Percentiles rank a stretch among this genome's conserved stretches.
phyloP scores from a whole-genome alignment of 2,329 filamentous ascomycete species.

The Byssochlamys sp. region DNA sequence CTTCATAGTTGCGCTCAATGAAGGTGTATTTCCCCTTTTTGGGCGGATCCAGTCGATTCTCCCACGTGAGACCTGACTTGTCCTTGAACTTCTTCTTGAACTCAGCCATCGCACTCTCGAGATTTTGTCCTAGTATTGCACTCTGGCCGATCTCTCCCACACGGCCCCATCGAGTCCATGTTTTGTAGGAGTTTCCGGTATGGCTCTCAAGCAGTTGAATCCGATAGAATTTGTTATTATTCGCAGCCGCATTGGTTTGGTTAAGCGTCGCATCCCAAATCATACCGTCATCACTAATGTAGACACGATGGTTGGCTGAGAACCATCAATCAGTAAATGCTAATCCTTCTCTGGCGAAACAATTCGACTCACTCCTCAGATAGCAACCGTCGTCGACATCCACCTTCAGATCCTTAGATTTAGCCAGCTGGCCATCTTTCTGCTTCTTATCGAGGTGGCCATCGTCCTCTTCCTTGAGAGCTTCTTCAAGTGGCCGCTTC shows the following conservation, averaged over 20 bases:
- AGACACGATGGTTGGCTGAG: constrained; percentile 40
- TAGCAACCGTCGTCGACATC: constrained; percentile 40
- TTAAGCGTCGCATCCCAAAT: constrained; percentile 75
- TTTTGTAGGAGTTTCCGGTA: constrained; percentile 41
- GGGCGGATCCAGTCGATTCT: constrained; percentile 36
- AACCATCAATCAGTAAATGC: neutral
- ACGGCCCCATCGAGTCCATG: constrained; percentile 74
- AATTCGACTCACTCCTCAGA: constrained; percentile 11
- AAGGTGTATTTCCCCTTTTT: constrained; percentile 62
- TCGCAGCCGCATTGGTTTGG: constrained; percentile 60
- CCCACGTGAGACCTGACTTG: constrained; percentile 46
- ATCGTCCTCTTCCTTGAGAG: constrained; percentile 13
- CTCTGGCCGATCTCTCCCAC: constrained; percentile 50
- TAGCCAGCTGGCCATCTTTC: constrained; percentile 39
- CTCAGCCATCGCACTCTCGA: constrained; percentile 31
- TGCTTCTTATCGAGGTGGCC: constrained; percentile 24
- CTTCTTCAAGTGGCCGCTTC: constrained; percentile 15
- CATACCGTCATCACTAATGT: constrained; percentile 54
- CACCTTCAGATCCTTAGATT: constrained; percentile 34
- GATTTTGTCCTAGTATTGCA: constrained; percentile 30
- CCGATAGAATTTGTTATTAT: constrained; percentile 78
- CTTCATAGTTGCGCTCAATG: constrained; percentile 66
- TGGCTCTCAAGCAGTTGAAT: constrained; percentile 50
- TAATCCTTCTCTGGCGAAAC: neutral
- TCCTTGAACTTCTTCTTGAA: constrained; percentile 51